phyloP scores from a whole-genome alignment of 2,329 filamentous ascomycete genomes.

The Triangularia setosa region DNA sequence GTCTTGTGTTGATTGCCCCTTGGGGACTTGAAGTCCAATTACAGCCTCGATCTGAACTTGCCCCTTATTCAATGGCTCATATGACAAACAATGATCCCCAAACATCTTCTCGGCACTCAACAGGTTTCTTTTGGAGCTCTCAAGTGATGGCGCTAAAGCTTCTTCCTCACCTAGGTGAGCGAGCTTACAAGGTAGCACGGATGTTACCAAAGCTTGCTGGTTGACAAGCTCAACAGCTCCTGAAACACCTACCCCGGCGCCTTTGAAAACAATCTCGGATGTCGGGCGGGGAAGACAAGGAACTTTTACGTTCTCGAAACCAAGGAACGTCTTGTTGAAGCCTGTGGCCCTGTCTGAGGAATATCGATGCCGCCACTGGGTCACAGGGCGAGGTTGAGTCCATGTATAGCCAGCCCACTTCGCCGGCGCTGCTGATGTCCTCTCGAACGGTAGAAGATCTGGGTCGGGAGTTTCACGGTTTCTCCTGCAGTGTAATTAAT shows the following conservation, averaged over 20 bases:
- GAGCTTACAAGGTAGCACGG: neutral
- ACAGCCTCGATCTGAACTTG: neutral
- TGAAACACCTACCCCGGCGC: conserved; percentile 9
- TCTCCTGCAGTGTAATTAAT: neutral
- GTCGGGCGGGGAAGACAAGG: neutral
- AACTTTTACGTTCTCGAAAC: neutral
- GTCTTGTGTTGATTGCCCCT: neutral
- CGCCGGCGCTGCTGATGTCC: neutral
- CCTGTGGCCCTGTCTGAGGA: neutral
- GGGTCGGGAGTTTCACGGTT: neutral
- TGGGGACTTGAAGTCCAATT: neutral
- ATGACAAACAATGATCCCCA: neutral
- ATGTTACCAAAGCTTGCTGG: neutral
- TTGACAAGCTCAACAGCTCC: neutral
- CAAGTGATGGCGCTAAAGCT: neutral
- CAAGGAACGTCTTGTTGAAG: neutral
- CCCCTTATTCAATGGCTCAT: neutral
- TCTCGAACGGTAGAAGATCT: neutral
- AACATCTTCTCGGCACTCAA: neutral
- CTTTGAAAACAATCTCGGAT: conserved; percentile 11
- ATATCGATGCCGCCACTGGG: neutral
- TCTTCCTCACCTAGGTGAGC: neutral
- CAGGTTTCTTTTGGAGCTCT: neutral
- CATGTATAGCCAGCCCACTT: neutral
- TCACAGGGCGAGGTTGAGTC: neutral